Base-by-base conservation (phyloP, 163 green algal genomes). In the Volvox carteri region DNA sequence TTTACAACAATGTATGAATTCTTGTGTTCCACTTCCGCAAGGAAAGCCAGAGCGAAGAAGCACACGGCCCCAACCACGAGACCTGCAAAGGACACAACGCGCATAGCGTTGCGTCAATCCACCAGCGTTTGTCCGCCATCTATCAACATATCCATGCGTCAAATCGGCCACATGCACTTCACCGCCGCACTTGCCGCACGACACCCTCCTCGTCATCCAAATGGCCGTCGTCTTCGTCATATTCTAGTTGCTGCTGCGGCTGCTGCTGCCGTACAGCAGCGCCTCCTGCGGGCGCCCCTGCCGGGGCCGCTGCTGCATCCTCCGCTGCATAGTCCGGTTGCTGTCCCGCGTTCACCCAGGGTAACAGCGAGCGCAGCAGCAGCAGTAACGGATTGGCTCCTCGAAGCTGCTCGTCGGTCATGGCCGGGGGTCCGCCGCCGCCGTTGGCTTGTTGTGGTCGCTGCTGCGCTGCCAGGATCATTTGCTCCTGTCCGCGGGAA, bases 321-420 rank as follows among this genome's bases (percentile, higher is more conserved):
- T 46, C 81, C 21, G 83, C 75, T 11, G 62, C 76, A 44, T 92
- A 86, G 39, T 92, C 90, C 6, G 90, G 90, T 78, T 92, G 90
- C 68, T 92, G 85, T 9, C 90, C 90, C 41, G 85, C 90, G 33
- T 93, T 88, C 21, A 96, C 93, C 95, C 96, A 98, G 16, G 96
- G 96, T 84, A 98, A 85, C 84, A 98, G 70, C 4, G 94, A 95
- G n/a, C 93, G 92, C 78, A 98, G 92, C 89, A 98, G 91, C 80
- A 93, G 91, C 18, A 94, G 70, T 42, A 97, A 85, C 6, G 95
- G 93, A 90, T 96, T 95, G 25, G 84, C 90, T 41, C 90, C 85
- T 44, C 91, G 91, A 37, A 98, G 81, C 80, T 96, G 88, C 85
- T 96, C 68, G 16, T 94, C 89, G 1, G 73, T 86, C 68, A 95